Percentiles rank a stretch among this genome's conserved stretches.
Conservation (phyloP, 164 flowering plant species). For the Malania oleifera region DNA sequence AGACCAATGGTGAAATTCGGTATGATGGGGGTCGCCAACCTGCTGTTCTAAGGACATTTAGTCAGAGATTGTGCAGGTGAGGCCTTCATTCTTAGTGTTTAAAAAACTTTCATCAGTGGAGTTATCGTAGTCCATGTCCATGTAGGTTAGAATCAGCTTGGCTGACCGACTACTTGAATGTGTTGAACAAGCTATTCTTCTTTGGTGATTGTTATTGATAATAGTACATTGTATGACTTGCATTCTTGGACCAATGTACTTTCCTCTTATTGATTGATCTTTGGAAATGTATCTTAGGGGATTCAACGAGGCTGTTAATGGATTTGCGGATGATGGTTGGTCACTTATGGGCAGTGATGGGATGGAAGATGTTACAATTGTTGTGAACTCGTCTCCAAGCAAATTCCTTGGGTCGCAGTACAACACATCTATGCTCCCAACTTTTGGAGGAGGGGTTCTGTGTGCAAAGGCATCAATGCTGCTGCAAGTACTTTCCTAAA, state of each 20-base stretch:
- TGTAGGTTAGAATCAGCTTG: not conserved
- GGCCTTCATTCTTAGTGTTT: not conserved
- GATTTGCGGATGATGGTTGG: slow-evolving; percentile 89
- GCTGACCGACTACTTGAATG: not conserved
- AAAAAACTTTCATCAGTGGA: not conserved
- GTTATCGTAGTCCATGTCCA: not conserved
- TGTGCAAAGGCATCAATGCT: slow-evolving; percentile 92
- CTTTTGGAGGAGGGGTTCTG: slow-evolving; percentile 63
- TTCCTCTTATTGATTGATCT: not conserved
- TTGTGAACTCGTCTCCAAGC: slow-evolving; percentile 54
- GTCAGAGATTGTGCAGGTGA: slow-evolving; percentile 76
- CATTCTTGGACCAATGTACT: not conserved
- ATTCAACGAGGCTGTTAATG: slow-evolving; percentile 82
- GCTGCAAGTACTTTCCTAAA: slow-evolving; percentile 41
- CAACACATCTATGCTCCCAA: slow-evolving; percentile 33
- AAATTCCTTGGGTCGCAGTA: slow-evolving; percentile 50
- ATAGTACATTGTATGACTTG: no score
- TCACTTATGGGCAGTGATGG: slow-evolving; percentile 66
- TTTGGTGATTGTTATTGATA: no score
- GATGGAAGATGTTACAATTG: slow-evolving; percentile 72
- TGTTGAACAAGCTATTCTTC: not conserved
- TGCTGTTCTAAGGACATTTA: slow-evolving; percentile 66
- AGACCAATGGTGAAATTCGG: slow-evolving; percentile 56
- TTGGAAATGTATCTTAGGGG: slow-evolving; percentile 40
- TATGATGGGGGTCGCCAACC: slow-evolving; percentile 75